Evolutionary conservation across 495 filamentous ascomycete genomes (phyloP).

Genomic region (Cercophora sp.): DNA sequence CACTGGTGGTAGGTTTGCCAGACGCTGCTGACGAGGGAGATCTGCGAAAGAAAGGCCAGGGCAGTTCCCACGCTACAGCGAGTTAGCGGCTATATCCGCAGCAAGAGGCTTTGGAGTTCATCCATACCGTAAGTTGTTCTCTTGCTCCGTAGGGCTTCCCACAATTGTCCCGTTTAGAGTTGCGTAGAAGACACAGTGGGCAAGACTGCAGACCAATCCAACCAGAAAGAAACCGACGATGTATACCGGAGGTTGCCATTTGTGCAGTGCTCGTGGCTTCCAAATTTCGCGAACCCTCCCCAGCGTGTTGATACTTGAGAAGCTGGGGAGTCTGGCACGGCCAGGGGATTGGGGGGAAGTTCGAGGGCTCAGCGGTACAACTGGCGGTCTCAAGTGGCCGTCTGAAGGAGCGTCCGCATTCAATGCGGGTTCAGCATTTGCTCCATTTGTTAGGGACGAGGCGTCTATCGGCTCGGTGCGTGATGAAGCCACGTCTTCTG

Average conservation of each 20-base stretch:
- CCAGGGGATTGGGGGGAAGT: too few relatives aligned
- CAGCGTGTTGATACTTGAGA: not conserved
- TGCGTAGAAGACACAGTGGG: conserved; percentile 5
- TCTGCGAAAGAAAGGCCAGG: conserved; percentile 8
- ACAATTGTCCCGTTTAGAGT: not conserved
- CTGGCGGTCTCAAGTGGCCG: too few relatives aligned
- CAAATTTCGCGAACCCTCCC: not conserved
- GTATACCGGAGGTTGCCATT: not conserved
- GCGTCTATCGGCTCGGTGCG: too few relatives aligned
- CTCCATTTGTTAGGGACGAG: too few relatives aligned
- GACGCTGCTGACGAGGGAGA: not conserved
- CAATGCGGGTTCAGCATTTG: too few relatives aligned
- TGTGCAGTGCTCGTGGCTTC: not conserved
- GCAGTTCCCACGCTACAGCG: conserved; percentile 3
- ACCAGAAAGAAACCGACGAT: conserved; percentile 1
- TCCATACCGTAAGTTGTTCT: conserved; percentile 5
- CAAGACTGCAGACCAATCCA: not conserved
- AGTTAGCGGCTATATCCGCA: not conserved
- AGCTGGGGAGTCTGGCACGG: too few relatives aligned
- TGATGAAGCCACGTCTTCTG: too few relatives aligned
- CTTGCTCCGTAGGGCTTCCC: not conserved
- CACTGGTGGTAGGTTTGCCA: conserved; percentile 7
- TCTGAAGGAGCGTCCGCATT: too few relatives aligned
- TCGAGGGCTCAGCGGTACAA: too few relatives aligned
- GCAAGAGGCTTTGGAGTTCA: not conserved